These are phyloP conservation scores for Nicotiana attenuata DNA, from an alignment of 257 asterid species.

Conservation along the genomic window DNA sequence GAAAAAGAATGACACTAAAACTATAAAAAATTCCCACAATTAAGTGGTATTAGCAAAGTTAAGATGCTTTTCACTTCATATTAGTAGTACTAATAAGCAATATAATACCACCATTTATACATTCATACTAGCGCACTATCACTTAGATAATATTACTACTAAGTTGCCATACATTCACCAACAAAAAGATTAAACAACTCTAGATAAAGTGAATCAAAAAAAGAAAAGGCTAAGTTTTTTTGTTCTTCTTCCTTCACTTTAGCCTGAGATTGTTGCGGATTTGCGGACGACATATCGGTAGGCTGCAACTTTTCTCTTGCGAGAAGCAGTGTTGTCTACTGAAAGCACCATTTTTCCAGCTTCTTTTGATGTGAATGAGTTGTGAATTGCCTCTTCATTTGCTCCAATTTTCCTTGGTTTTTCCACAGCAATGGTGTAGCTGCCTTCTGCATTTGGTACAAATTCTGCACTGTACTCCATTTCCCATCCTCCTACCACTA, in stretches of 20 bases:
- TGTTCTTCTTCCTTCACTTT: background rate
- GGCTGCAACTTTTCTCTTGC: conserved; percentile 78
- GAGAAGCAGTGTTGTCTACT: conserved; percentile 62
- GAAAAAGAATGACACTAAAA: background rate
- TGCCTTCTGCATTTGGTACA: conserved; percentile 48
- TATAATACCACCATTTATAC: conserved; percentile 12
- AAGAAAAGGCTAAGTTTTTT: background rate
- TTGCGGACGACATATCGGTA: conserved; percentile 68
- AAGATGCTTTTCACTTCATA: background rate
- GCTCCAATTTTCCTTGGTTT: conserved; percentile 50
- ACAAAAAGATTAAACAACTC: background rate
- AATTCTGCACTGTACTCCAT: conserved; percentile 73
- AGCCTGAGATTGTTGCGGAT: conserved; percentile 21
- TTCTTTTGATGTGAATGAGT: conserved; percentile 51
- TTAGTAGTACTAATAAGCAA: background rate
- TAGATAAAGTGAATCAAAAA: background rate
- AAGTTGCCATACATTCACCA: background rate
- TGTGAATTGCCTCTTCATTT: conserved; percentile 53
- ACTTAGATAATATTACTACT: background rate
- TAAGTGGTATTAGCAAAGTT: background rate
- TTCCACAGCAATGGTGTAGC: conserved; percentile 85
- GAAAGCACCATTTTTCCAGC: conserved; percentile 79
- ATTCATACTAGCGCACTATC: conserved; percentile 4
- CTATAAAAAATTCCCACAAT: background rate
- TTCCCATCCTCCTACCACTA: conserved; percentile 94